Base-by-base conservation (phyloP, 441 rosid genomes). In the Hura crepitans region DNA sequence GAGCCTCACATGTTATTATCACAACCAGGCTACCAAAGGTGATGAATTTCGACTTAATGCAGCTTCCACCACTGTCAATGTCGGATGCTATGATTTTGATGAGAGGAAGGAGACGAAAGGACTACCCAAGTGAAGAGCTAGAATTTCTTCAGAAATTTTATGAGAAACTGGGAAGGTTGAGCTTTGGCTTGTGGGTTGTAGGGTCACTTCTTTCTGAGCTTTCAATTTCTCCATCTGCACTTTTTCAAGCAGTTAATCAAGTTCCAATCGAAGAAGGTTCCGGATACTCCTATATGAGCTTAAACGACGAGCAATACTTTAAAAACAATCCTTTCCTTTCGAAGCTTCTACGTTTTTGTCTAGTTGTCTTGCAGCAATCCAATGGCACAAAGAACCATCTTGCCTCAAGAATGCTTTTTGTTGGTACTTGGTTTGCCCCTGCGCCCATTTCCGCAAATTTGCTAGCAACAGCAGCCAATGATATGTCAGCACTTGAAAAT, bases 371-470 rank as follows among this genome's bases (percentile, higher is more conserved):
- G 72, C 90, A 88, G 66, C 91, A 89, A 80, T 82, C 71, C 46
- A 85, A 81, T 31, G 90, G 82, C 46, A 82, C 83, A 73, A 82
- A 84, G 80, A 87, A 84, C 79, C 79, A 79, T 70, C 82, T 91
- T 33, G 84, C 98, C 49, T 75, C 81, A 27, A 82, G 86, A 84
- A 93, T 91, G 95, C 86, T 91, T 62, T 85, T 88, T 5, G 96
- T 86, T 10, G 96, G 95, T 59, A 90, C 89, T 77, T 93, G 97
- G 96, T 86, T 93, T 72, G 98, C 93, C 71, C 92, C 97, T 0
- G 87, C 88, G 13, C 86, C 96, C 2, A 79, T 91, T 59, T 73
- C 92, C 0, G 89, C 77, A 31, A 83, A 61, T 74, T 63, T 91
- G 75, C 84, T 93, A 37, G 89, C 87, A 31, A 57, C 86, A 58